Evolutionary conservation across 1,284 basidiomycete genomes (phyloP).

Genomic region (Marasmius oreades): DNA sequence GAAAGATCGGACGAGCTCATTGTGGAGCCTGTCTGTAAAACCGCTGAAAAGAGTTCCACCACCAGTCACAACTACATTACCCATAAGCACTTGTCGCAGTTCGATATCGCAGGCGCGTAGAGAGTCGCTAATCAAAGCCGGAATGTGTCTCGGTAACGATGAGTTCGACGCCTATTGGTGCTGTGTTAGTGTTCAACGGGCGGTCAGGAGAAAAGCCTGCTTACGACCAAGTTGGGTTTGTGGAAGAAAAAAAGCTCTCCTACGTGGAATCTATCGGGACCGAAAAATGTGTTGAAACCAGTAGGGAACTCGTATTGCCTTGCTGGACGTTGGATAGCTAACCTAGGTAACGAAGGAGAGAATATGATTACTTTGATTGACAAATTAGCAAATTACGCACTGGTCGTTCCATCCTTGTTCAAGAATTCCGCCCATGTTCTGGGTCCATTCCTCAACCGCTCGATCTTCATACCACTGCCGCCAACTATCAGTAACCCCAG

Average conservation of each 20-base stretch:
- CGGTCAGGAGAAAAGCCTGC: conserved; percentile 24
- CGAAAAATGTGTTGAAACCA: conserved; percentile 87
- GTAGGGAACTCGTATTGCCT: conserved; percentile 94
- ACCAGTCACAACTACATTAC: conserved; percentile 94
- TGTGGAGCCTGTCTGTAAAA: conserved; percentile 80
- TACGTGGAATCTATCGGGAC: conserved; percentile 76
- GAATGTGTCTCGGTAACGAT: conserved; percentile 72
- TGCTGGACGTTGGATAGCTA: conserved; percentile 47
- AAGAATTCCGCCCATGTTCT: conserved; percentile 81
- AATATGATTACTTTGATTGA: not conserved
- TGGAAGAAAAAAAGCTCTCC: conserved; percentile 92
- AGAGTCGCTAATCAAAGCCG: conserved; percentile 76
- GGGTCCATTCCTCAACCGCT: conserved; percentile 94
- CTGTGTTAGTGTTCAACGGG: conserved; percentile 1
- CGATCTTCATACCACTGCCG: conserved; percentile 76
- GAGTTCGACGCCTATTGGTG: conserved; percentile 50
- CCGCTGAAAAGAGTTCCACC: conserved; percentile 88
- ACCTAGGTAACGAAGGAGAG: conserved; percentile 29
- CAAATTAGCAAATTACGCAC: conserved; percentile 36
- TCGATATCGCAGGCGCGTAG: conserved; percentile 90
- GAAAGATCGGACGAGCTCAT: conserved; percentile 76
- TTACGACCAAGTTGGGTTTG: conserved; percentile 69
- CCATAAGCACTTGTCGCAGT: conserved; percentile 83
- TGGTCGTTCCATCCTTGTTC: conserved; percentile 89
- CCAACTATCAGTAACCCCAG: conserved; percentile 78